phyloP scores from a whole-genome alignment of 805 yeast species.

The Ogataea glucozyma region DNA sequence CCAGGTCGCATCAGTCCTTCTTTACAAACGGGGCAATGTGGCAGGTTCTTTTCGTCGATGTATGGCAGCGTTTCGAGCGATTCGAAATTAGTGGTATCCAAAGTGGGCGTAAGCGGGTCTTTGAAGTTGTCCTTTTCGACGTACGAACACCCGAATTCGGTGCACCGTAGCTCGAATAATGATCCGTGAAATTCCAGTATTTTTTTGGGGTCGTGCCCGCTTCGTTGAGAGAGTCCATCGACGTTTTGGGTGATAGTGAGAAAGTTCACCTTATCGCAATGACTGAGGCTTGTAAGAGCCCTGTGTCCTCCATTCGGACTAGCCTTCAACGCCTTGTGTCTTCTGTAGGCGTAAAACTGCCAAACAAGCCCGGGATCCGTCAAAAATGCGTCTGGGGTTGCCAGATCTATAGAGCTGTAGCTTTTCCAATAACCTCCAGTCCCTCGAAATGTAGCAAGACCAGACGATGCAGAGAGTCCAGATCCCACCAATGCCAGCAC shows the following conservation, averaged over 20 bases:
- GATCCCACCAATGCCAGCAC: constrained; percentile 77
- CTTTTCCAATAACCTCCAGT: constrained; percentile 76
- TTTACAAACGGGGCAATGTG: constrained; percentile 76
- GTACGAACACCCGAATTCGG: constrained; percentile 71
- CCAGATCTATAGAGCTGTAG: constrained; percentile 77
- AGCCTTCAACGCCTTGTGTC: constrained; percentile 65
- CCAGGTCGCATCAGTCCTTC: constrained; percentile 77
- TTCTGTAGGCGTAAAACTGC: constrained; percentile 78
- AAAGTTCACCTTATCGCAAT: constrained; percentile 39
- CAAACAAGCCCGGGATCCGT: constrained; percentile 84
- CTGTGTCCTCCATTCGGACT: constrained; percentile 73
- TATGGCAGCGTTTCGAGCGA: constrained; percentile 29
- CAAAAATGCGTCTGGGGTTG: constrained; percentile 89
- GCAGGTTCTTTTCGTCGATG: constrained; percentile 55
- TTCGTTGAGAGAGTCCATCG: constrained; percentile 70
- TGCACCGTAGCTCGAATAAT: constrained; percentile 70
- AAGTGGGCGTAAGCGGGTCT: constrained; percentile 55
- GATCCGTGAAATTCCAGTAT: constrained; percentile 79
- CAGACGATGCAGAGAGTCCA: constrained; percentile 77
- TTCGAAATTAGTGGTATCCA: constrained; percentile 17
- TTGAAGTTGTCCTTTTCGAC: constrained; percentile 50
- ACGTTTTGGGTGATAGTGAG: constrained; percentile 81
- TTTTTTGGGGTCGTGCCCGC: constrained; percentile 55
- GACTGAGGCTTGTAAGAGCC: constrained; percentile 65
- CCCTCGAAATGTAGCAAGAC: constrained; percentile 73